A percentile compares a stretch with the other conserved stretches of the same genome.
Conservation (phyloP, 106 monocot species). For the Phalaenopsis equestris region DNA sequence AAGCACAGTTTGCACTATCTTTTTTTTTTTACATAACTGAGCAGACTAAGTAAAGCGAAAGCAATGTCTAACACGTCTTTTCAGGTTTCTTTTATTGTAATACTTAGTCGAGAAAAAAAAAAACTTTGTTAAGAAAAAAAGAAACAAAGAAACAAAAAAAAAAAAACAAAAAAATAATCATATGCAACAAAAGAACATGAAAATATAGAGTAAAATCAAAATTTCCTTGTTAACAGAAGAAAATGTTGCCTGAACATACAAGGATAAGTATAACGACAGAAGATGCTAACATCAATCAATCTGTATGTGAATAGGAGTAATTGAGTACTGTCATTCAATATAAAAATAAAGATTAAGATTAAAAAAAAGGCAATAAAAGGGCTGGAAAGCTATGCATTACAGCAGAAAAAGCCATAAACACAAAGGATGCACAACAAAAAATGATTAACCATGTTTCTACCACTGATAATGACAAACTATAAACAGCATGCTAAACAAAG, state of each 20-base stretch:
- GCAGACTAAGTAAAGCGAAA: background rate
- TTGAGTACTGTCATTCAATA: background rate
- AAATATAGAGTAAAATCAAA: background rate
- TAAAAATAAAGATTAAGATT: background rate
- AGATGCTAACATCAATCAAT: background rate
- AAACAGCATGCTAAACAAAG: background rate
- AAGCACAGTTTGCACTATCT: background rate
- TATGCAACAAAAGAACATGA: background rate
- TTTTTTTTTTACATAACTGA: background rate
- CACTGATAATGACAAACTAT: background rate
- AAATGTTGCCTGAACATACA: background rate
- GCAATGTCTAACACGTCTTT: background rate
- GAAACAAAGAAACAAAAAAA: background rate
- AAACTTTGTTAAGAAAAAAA: background rate
- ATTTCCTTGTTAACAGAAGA: background rate
- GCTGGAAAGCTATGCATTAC: background rate
- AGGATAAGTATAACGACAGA: background rate
- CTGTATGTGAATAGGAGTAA: background rate
- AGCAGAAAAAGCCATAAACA: background rate
- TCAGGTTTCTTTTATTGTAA: background rate
- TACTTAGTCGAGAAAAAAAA: background rate
- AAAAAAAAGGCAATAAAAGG: background rate
- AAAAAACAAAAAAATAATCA: background rate
- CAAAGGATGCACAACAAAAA: background rate
- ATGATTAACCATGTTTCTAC: background rate